Evolutionary conservation across 768 basidiomycete species (phyloP), one percentile per base, ranked within the genome.

Genomic region (Serpula lacrymans): DNA sequence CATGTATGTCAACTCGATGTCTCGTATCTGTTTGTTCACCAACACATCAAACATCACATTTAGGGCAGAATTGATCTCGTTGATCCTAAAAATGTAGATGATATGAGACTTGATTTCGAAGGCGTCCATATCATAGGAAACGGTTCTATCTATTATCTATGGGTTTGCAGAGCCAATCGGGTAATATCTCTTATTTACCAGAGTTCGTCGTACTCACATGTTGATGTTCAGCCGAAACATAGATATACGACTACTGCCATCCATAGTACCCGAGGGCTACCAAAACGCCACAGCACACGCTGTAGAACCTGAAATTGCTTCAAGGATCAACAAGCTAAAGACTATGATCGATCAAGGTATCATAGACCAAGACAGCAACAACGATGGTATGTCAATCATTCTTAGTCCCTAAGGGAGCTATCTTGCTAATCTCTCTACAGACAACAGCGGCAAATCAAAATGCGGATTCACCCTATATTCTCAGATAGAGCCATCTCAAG

Each of bases 141-240:
- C 41, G 88, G 88, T 0, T 74, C 84, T 0, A 74, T 92, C n/a
- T 87, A 81, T 52, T n/a, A n/a, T n/a, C n/a, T n/a, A n/a, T n/a
- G 88, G 84, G 2, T 70, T 87, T 36, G 84, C 82, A 13, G 74
- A 78, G 48, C 74, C 80, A 4, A 53, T 57, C 13, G 81, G 80
- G 88, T 88, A 47, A 47, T 17, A 36, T 45, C 27, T 11, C 34
- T 14, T 16, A 12, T 7, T 13, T 3, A 18, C 14, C 5, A 34
- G 8, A 16, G n/a, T 11, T 29, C 5, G 26, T 8, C 9, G 11
- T 28, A 17, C 37, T 43, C 14, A 58, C 8, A 1, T 11, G 8
- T 12, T 37, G 13, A 39, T 37, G 10, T 41, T 12, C 37, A 85
- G 82, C 5, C 75, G 60, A 27, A 65, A 65, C 25, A 75, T 80